A percentile compares a stretch with the other conserved stretches of the same genome.
phyloP scores from a whole-genome alignment of 192 early-diverging fungal genomes.

The Backusella sp. region DNA sequence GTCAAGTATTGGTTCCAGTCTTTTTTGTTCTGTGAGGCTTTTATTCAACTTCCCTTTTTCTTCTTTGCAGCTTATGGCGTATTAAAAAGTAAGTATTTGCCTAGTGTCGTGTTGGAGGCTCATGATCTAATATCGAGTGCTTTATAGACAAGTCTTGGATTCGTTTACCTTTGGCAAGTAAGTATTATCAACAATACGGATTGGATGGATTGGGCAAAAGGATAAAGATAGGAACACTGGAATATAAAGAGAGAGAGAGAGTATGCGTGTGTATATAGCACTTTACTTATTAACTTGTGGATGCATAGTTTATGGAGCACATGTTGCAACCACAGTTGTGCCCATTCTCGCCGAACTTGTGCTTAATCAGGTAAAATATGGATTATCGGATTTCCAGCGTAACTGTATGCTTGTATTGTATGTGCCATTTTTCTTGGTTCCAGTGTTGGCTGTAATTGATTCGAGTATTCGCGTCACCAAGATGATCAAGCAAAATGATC shows the following conservation, averaged over 20 bases:
- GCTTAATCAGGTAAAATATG: conserved; percentile 31
- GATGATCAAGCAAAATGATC: not conserved
- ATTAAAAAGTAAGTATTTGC: conserved; percentile 44
- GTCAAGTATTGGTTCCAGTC: conserved; percentile 61
- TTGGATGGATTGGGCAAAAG: not conserved
- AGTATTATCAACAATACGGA: not conserved
- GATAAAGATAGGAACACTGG: too few relatives aligned
- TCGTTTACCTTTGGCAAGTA: conserved; percentile 20
- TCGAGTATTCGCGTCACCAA: conserved; percentile 14
- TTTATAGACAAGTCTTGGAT: conserved; percentile 4
- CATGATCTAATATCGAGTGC: not conserved
- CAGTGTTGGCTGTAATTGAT: conserved; percentile 51
- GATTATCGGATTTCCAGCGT: conserved; percentile 24
- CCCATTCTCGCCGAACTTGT: conserved; percentile 56
- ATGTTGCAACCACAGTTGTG: conserved; percentile 70
- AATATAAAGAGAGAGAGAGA: not conserved
- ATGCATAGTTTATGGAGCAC: conserved; percentile 60
- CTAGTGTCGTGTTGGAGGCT: not conserved
- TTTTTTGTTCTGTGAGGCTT: conserved; percentile 56
- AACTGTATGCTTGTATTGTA: conserved; percentile 52
- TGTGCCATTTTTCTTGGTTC: conserved; percentile 62
- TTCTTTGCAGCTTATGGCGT: conserved; percentile 58
- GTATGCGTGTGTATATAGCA: not conserved
- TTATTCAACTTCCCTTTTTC: conserved; percentile 72
- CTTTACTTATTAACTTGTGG: not conserved